These are phyloP conservation scores for Quercus alba DNA, from an alignment of 306 rosid species.

Conservation along the genomic window DNA sequence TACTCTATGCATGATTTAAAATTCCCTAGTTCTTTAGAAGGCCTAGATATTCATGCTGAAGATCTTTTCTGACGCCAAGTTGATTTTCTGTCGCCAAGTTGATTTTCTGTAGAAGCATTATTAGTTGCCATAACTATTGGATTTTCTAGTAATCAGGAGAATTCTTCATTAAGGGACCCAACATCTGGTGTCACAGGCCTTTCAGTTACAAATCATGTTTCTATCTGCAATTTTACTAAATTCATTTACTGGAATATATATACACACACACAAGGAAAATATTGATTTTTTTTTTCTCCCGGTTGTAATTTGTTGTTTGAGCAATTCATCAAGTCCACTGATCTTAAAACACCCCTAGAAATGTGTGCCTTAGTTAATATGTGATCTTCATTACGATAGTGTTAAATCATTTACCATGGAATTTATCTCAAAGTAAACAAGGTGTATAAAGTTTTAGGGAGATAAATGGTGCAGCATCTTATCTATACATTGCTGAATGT, in stretches of 20 bases:
- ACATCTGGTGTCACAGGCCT: too few relatives aligned
- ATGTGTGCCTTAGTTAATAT: background rate
- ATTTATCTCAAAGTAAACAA: background rate
- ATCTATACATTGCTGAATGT: background rate
- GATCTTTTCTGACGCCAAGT: too few relatives aligned
- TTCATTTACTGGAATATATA: too few relatives aligned
- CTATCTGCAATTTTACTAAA: too few relatives aligned
- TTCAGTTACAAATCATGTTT: too few relatives aligned
- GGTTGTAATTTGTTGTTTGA: too few relatives aligned
- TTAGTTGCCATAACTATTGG: background rate
- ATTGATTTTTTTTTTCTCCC: too few relatives aligned
- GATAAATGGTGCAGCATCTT: background rate
- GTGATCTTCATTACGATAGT: background rate
- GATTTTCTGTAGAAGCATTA: background rate
- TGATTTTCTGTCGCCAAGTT: background rate
- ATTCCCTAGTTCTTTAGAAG: background rate
- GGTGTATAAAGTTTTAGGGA: background rate
- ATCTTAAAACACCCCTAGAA: background rate
- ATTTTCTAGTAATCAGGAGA: background rate
- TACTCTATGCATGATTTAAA: constrained; percentile 10
- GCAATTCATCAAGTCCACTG: too few relatives aligned
- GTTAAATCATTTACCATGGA: background rate
- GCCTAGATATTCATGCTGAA: background rate
- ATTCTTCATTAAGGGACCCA: background rate
- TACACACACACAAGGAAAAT: too few relatives aligned